Base-by-base conservation (phyloP, 306 rosid species). In the Vigna mungo region DNA sequence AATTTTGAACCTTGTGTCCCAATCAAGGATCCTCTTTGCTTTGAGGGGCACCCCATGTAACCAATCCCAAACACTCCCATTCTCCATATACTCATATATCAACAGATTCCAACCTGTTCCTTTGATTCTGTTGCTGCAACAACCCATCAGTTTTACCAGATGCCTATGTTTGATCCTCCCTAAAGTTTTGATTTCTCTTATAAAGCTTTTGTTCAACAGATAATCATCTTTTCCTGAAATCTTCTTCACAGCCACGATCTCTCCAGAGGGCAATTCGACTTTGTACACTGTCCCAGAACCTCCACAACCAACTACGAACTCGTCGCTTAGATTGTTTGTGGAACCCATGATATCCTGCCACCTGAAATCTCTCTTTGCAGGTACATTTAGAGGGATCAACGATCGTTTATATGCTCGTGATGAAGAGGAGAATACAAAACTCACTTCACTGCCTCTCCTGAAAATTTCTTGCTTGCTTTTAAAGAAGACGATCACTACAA, bases 1-100 rank as follows among this genome's bases (percentile, higher is more conserved):
- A 76, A 92, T 90, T 80, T 67, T 89, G 71, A 90, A 69, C 81
- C 99, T 83, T 6, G 92, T 81, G 2, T 90, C 97, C 99, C 97
- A 95, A 81, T 89, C 94, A 43, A 95, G 96, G 21, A 32, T 73
- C 21, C 47, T 82, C 51, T 84, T 92, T 76, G 83, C 67, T 6
- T 73, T 84, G 6, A 63, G 64, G 4, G 88, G 86, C 47, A 82
- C 78, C 14, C 87, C 87, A 75, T 95, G 97, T 23, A 95, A 71
- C 96, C 97, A 95, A 79, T 92, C 99, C 97, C 97, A 95, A 0
- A 91, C 84, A 62, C 99, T 95, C 46, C 99, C 97, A 18, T 95
- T 95, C 71, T 83, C 96, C 99, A 95, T 90, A 54, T 83, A 87
- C 77, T 92, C 97, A 55, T 95, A 95, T 55, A 95, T 85, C 85